Base-by-base conservation (phyloP, 768 basidiomycete genomes). In the Coprinopsis marcescibilis region DNA sequence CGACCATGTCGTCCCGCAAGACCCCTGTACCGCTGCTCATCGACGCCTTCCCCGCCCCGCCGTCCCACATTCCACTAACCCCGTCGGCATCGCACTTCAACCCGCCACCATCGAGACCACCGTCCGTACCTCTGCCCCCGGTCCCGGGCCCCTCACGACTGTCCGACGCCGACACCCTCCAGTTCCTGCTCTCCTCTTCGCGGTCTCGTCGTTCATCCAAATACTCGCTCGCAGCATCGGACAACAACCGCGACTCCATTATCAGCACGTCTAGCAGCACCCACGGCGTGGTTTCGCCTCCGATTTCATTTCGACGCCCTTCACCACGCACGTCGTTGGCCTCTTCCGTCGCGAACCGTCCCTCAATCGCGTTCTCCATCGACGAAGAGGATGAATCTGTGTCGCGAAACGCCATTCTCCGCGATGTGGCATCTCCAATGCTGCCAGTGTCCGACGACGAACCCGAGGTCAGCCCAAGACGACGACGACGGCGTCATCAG, bases 131-230 rank as follows among this genome's bases (percentile, higher is more conserved):
- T 0, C 72, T 85, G 2, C 84, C 85, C 0, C 81, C 85, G 2
- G 54, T 85, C 1, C 85, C 85, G 0, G 81, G 78, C 2, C 78
- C 78, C 0, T 80, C 80, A 1, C 69, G 77, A 15, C 68, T 80
- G 20, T 70, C 79, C 2, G 67, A 71, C 48, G 60, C 71, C 29
- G 78, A 75, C 49, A 74, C 69, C 24, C 64, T 71, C 29, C 65
- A 68, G 15, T 67, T 74, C 32, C 69, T 63, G 30, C 57, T 64
- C 21, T 57, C 65, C 46, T 53, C 49, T 2, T 45, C 46, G 20
- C 41, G 41, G 41, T 55, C 55, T 11, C 34, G 57, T 6, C 43
- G 53, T 14, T 56, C 61, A 6, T 60, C 59, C 53, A 60, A 56
- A 44, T 57, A 59, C 30, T 61, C 60, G 0, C 36, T 53, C 23